Conservation (phyloP, 306 rosid genomes). For the Vicia villosa region DNA sequence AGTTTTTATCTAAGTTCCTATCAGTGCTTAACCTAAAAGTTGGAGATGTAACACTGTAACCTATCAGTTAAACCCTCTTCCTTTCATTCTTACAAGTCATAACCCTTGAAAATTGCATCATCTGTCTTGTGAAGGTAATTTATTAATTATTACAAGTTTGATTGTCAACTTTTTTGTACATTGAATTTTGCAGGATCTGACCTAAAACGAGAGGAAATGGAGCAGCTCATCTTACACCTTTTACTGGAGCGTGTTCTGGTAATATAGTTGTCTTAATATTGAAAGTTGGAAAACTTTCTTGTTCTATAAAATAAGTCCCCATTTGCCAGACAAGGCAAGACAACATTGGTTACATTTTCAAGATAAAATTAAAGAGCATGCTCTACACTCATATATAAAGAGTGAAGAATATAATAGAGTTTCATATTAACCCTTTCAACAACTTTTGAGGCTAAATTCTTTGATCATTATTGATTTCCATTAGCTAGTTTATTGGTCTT, state of each 20-base stretch:
- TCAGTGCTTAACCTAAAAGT: background rate
- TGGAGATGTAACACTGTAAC: background rate
- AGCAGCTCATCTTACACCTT: constrained; percentile 82
- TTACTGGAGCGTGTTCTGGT: constrained; percentile 75
- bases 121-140: constrained; percentile 19
- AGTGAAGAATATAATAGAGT: background rate
- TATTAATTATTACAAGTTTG: constrained; percentile 19
- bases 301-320: background rate
- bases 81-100: background rate
- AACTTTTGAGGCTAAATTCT: constrained; percentile 21
- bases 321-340: background rate
- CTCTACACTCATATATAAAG: background rate
- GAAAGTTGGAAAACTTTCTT: constrained; percentile 16
- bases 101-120: constrained; percentile 25
- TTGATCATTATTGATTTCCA: constrained; percentile 10
- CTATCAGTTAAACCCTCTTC: background rate
- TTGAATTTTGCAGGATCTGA: constrained; percentile 63
- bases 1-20: background rate
- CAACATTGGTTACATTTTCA: constrained; percentile 7
- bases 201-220: constrained; percentile 78
- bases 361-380: constrained; percentile 23
- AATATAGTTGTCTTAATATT: constrained; percentile 34
- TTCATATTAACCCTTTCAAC: constrained; percentile 15
- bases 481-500: constrained; percentile 31
- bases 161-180: constrained; percentile 30